Base-by-base conservation (phyloP, 208 protist species). In the Trypanosoma brucei region DNA sequence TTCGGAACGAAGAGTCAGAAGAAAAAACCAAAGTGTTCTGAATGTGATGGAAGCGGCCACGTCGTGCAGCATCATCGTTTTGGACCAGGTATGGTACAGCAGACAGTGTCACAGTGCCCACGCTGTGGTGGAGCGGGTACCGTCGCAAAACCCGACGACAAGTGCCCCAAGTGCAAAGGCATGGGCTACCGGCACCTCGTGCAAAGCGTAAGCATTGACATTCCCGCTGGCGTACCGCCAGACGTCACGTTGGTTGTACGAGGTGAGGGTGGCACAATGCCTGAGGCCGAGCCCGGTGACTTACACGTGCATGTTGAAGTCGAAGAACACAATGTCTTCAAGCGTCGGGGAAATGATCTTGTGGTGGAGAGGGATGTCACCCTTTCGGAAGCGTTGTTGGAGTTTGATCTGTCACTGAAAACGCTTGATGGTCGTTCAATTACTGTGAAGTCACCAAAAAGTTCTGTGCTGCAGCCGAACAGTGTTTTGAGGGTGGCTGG, bases 11-110 rank as follows among this genome's bases (percentile, higher is more conserved):
- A 94, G 62, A 95, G 83, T 70, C 80, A 92, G 49, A 89, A 79
- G 34, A 82, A 83, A 56, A 93, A 97, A 51, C 82, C 84, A 8
- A 92, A 76, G 46, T 99, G 97, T 77, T 67, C 81, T 5, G 59
- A 90, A 40, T 99, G 98, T 78, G 68, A 92, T 38, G 98, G 98
- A 7, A 78, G 70, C 30, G 98, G 98, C 42, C 79, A 97, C 55
- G 79, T 92, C 7, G 81, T 98, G 44, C 76, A 94, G 50, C 76
- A 98, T 22, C 92, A 94, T 48, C 96, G 97, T 68, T 80, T 98
- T 74, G 97, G 94, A 0, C 94, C 95, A 22, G 97, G 97, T 44
- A 98, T 99, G 94, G 88, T 98, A 40, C 93, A 97, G 76, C 97
- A 99, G 82, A 79, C 96, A 4, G 92, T 97, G 48, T 66, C 72